Conservation (phyloP, 2,329 filamentous ascomycete species). For the Hypoxylon sp. region DNA sequence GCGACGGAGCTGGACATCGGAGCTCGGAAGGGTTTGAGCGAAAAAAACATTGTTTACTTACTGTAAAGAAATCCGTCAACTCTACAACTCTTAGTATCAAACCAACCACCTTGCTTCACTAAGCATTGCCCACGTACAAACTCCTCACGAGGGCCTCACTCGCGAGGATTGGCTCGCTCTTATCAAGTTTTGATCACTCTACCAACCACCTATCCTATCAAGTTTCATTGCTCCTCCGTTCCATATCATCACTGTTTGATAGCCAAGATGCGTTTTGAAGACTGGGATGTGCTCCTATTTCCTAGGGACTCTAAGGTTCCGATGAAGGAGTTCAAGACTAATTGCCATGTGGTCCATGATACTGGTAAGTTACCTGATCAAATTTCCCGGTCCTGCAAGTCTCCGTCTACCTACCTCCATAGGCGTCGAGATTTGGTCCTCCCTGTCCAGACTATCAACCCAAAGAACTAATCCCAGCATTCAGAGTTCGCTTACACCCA, state of each 20-base stretch:
- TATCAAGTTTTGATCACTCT: slow-evolving; percentile 42
- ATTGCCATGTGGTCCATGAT: slow-evolving; percentile 76
- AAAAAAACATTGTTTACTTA: slow-evolving; percentile 22
- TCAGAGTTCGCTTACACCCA: slow-evolving; percentile 65
- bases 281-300: slow-evolving; percentile 89
- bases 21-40: slow-evolving; percentile 3
- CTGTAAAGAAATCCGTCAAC: slow-evolving; percentile 8
- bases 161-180: slow-evolving; percentile 38
- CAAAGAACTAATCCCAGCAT: slow-evolving; percentile 17
- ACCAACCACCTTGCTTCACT: slow-evolving; percentile 34
- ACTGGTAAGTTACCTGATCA: slow-evolving; percentile 50
- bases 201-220: slow-evolving; percentile 40
- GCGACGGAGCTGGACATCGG: slow-evolving; percentile 4
- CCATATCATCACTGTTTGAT: slow-evolving; percentile 37
- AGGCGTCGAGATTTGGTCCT: neutral
- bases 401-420: neutral
- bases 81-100: slow-evolving; percentile 13
- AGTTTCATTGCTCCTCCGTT: slow-evolving; percentile 35
- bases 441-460: neutral
- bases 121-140: slow-evolving; percentile 34
- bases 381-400: neutral
- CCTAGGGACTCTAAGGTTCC: slow-evolving; percentile 74
- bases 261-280: slow-evolving; percentile 79
- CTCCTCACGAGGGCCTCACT: slow-evolving; percentile 30
- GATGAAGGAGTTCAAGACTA: slow-evolving; percentile 83